Evolutionary conservation across 352 stramenopile species (phyloP), one percentile per base, ranked within the genome.

Genomic region (Globisporangium cylindrosporum): DNA sequence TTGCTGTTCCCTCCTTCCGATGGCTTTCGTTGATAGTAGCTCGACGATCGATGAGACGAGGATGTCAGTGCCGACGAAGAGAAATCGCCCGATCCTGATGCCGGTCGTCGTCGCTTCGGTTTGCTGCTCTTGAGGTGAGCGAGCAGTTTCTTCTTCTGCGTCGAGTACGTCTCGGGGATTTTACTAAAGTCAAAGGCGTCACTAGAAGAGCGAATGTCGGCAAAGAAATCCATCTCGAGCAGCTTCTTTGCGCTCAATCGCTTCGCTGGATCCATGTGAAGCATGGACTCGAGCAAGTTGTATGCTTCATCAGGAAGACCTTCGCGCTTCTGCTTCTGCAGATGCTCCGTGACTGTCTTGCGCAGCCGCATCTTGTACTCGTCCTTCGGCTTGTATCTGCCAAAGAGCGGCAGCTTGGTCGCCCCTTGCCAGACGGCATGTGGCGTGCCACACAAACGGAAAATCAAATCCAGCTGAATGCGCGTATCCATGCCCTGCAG

Each of bases 381-480:
- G 53, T 83, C 67, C 72, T 93, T 94, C 10, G 86, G 86, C 9
- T 81, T 84, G 59, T 82, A 88, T 0, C 57, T 58, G 4, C 63
- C 73, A 66, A 85, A 94, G 14, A 86, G 64, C 3, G 85, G 77
- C 9, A 94, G 73, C 34, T 89, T 85, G 15, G 70, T 72, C 1
- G 72, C 85, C 0, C 78, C 75, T 22, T 77, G 59, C 77, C 81
- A 94, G n/a, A 80, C 77, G 24, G 71, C 73, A 5, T 72, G 75
- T 0, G 88, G 88, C 10, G 86, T 93, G 6, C 88, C 88, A 43
- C 88, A 94, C 3, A 92, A 36, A 1, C 88, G 85, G 65, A 89
- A 96, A 54, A 94, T 92, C 54, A 89, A 73, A 59, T 94, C 81
- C 38, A 96, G 61, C 61, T 96, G 88, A 25, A 80, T 70, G n/a